Percentiles rank a stretch among this genome's conserved stretches.
These are phyloP conservation scores for Hypholoma sublateritium DNA, from an alignment of 768 basidiomycete species.

Conservation along the genomic window DNA sequence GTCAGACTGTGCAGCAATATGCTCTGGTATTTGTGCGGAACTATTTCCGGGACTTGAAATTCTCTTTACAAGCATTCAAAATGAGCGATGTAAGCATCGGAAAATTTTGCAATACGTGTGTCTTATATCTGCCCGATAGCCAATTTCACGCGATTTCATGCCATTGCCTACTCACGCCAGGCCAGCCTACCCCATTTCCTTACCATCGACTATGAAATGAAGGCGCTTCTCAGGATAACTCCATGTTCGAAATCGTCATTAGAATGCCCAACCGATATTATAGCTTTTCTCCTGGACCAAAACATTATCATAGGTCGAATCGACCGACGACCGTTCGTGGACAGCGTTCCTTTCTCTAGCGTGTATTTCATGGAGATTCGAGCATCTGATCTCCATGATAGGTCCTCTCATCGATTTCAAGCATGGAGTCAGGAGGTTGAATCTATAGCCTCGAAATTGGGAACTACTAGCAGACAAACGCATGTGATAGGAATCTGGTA, in stretches of 20 bases:
- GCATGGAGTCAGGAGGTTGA: slow-evolving; percentile 36
- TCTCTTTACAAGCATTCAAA: slow-evolving; percentile 63
- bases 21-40: slow-evolving; percentile 61
- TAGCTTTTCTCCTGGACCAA: slow-evolving; percentile 32
- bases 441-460: slow-evolving; percentile 32
- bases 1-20: slow-evolving; percentile 66
- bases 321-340: slow-evolving; percentile 61
- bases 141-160: slow-evolving; percentile 71
- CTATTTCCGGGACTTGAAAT: slow-evolving; percentile 65
- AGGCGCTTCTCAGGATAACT: slow-evolving; percentile 33
- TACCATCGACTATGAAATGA: slow-evolving; percentile 12
- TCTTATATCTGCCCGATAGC: slow-evolving; percentile 33
- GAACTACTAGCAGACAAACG: slow-evolving; percentile 32
- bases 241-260: slow-evolving; percentile 8
- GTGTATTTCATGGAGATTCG: slow-evolving; percentile 68
- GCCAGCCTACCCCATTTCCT: slow-evolving; percentile 17
- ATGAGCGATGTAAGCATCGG: slow-evolving; percentile 42
- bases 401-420: slow-evolving; percentile 5
- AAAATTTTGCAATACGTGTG: background rate
- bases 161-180: slow-evolving; percentile 43
- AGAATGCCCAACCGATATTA: slow-evolving; percentile 20
- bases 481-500: slow-evolving; percentile 53
- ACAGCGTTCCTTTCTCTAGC: slow-evolving; percentile 47
- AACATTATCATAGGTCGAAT: slow-evolving; percentile 49
- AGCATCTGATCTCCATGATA: slow-evolving; percentile 11